Base-by-base conservation (phyloP, 495 filamentous ascomycete species). In the Penicillium salamii region DNA sequence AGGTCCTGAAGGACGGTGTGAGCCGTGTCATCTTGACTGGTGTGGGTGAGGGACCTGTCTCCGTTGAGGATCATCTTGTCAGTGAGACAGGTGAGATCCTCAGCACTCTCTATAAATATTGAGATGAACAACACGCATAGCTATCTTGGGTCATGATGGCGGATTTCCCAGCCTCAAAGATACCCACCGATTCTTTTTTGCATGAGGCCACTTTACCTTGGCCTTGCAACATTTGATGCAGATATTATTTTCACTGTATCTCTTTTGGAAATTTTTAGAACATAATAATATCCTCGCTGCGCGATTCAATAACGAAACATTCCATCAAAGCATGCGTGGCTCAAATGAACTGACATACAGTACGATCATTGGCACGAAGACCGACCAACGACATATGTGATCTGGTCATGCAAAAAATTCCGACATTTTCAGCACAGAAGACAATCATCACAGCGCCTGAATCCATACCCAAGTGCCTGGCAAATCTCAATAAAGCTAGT, bases 11-110 rank as follows among this genome's bases (percentile, higher is more conserved):
- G 71, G 78, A 79, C 46, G 95, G 93, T 12, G 83, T 98, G 7
- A 87, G 84, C 68, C 78, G 90, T 55, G 85, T 97, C 18, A 98
- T 98, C 52, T 63, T 89, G 77, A 97, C 93, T 2, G 77, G 86
- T 33, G 93, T 98, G 20, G 93, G 93, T 1, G 90, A 93, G 66
- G 95, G 93, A 0, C 93, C 93, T 0, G 66, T 86, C 40, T 88
- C 78, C 66, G 84, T 88, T 13, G 74, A 90, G 26, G 85, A 92
- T 46, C 84, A 85, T 57, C 74, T 98, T 57, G 81, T 96, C 53
- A 80, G 79, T 36, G 84, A 81, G 61, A 78, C 83, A 55, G 90
- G 89, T 14, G 74, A 82, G 52, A 75, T 79, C 17, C 52, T 78
- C 48, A 63, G 55, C 52, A 44, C 59, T 31, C 43, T 46, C 20